Evolutionary conservation across 2,329 filamentous ascomycete genomes (phyloP), one percentile per base, ranked within the genome.

Genomic region (Chalaropsis thielavioides): DNA sequence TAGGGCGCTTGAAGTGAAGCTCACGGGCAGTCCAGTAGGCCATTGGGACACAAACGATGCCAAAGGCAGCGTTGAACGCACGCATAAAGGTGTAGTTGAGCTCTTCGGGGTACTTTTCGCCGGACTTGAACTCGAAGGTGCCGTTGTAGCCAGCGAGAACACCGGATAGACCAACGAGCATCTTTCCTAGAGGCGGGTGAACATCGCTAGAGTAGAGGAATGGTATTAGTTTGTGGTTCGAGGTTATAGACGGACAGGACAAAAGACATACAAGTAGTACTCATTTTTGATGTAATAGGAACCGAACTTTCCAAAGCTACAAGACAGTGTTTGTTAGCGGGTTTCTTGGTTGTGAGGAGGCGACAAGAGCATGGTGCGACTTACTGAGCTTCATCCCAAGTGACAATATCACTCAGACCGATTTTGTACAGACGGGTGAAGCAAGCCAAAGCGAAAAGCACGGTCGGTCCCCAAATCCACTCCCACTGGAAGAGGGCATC

Each of bases 51-150:
- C 90, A 96, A 67, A 94, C 80, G 68, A 92, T 92, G 67, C 94
- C 94, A 74, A 97, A 99, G 68, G 90, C 84, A 69, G 92, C 88
- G 75, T 97, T 99, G 83, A 99, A 99, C 68, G 92, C 83, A 71
- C 94, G 90, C 95, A 99, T 99, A 73, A 96, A 96, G 71, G 92
- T 95, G 76, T 95, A 99, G 80, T 99, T 88, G 73, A 99, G 81
- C 72, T 97, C 90, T 70, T 86, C 84, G 11, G 94, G 94, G 74
- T 99, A 99, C 64, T 84, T 91, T 73, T 97, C 94, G 74, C 94
- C 94, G 64, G 92, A 97, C 77, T 99, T 99, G 83, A 99, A 99
- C 74, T 99, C 94, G 77, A 99, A 99, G 3, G 92, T 95, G 66
- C 94, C 94, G 79, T 99, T 99, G 81, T 99, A 99, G 69, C 92